Percentiles rank a stretch among this genome's conserved stretches.
These are phyloP conservation scores for Sporobolomyces pararoseus DNA, from an alignment of 768 basidiomycete genomes.

Conservation along the genomic window DNA sequence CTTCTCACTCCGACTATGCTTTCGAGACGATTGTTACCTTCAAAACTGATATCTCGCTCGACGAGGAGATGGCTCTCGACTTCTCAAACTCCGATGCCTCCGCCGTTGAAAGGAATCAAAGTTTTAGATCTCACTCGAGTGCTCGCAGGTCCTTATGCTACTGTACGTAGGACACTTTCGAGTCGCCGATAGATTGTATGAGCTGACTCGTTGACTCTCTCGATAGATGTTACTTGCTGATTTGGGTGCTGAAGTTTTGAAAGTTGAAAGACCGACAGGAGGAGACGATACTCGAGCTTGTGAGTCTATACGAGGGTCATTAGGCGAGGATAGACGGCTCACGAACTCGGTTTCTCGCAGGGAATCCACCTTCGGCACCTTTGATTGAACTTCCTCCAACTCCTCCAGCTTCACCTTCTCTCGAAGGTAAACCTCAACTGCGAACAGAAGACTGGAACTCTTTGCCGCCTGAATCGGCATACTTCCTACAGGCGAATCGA, in stretches of 20 bases:
- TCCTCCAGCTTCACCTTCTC: constrained; percentile 44
- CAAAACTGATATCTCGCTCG: too few relatives aligned
- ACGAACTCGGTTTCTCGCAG: not conserved
- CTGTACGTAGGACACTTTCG: too few relatives aligned
- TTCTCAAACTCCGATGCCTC: constrained; percentile 44
- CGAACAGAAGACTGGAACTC: constrained; percentile 51
- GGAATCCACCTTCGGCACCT: constrained; percentile 53
- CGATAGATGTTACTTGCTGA: constrained; percentile 73
- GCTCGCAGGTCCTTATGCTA: constrained; percentile 80
- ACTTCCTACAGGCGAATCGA: constrained; percentile 82
- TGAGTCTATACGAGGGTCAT: not conserved
- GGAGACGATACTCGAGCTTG: constrained; percentile 81
- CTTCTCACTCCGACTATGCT: not conserved
- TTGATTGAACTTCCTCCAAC: constrained; percentile 42
- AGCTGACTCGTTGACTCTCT: not conserved
- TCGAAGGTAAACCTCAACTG: constrained; percentile 56
- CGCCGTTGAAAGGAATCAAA: constrained; percentile 72
- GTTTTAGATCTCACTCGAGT: constrained; percentile 88
- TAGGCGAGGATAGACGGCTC: not conserved
- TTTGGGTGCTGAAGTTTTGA: constrained; percentile 84
- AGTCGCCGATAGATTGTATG: not conserved
- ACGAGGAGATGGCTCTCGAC: not conserved
- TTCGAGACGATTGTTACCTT: not conserved
- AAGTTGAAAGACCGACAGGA: constrained; percentile 66
- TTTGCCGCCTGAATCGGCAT: constrained; percentile 84